These are phyloP conservation scores for Picea glauca DNA, from an alignment of 75 land plant species.

Conservation along the genomic window DNA sequence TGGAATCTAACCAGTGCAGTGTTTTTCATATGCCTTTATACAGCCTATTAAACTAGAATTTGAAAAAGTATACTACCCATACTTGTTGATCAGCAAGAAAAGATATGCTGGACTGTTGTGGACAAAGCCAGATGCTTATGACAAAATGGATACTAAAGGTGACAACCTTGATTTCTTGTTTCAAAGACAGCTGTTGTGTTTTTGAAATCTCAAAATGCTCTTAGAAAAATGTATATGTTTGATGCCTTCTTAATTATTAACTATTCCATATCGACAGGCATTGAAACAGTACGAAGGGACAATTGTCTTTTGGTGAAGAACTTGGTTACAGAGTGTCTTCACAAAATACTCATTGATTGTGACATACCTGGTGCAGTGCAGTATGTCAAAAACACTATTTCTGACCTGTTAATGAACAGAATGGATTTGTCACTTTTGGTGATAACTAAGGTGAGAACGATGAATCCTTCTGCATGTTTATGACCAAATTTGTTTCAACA, in stretches of 20 bases:
- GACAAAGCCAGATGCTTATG: constrained; percentile 87
- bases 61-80: constrained; percentile 98
- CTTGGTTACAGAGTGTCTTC: constrained; percentile 88
- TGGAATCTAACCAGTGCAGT: constrained; percentile 6
- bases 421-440: constrained; percentile 98
- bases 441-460: constrained; percentile 77
- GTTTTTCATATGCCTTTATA: constrained; percentile 14
- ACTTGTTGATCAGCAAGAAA: constrained; percentile 97
- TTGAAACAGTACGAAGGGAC: constrained; percentile 98
- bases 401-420: constrained; percentile 97
- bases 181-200: neutral
- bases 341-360: constrained; percentile 88
- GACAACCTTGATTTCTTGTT: neutral
- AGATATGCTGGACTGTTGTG: constrained; percentile 95
- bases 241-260: neutral
- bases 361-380: constrained; percentile 92
- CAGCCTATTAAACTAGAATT: constrained; percentile 98
- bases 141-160: constrained; percentile 99
- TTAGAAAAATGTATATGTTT: neutral
- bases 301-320: constrained; percentile 97
- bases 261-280: constrained; percentile 45
- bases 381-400: constrained; percentile 86
- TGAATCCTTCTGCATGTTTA: neutral
- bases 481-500: neutral
- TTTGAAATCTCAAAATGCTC: neutral